Base-by-base conservation (phyloP, 345 rosid species). In the Kandelia obovata region DNA sequence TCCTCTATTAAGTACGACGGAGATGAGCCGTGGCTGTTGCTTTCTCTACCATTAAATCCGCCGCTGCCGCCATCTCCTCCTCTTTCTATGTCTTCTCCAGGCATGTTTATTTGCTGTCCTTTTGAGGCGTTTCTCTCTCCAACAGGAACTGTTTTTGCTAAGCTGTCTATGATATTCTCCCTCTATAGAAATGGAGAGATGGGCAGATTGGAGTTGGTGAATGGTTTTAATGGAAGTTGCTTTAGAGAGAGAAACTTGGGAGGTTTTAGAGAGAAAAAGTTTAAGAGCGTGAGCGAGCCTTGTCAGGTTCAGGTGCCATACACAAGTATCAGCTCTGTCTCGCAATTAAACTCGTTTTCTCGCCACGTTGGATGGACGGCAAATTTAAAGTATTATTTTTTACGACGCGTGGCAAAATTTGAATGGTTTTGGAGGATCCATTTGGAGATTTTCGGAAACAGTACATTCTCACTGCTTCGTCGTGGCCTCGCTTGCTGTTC, bases 1-100 rank as follows among this genome's bases (percentile, higher is more conserved):
- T 83, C 83, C 11, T 84, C 96, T 7, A 73, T 67, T 65, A 71
- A 19, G 23, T 77, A 70, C 15, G 82, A 23, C 4, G 85, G 79
- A 34, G 89, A 71, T 4, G 86, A 62, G 3, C 77, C 10, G 51
- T 53, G 34, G 16, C 66, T 65, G 57, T 19, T 37, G 43, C 47
- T 73, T 52, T 34, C 53, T 32, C 64, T 62, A 58, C 32, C 53
- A 68, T 68, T 75, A 60, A 13, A 66, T 61, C 37, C 75, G 58
- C 78, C 80, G 52, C 37, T 8, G 0, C 37, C 37, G 1, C 37
- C 35, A 0, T 77, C 72, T 57, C 49, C 73, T 64, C 80, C 75
- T 61, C 65, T 67, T 67, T 84, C 88, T 21, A 74, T 53, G 58
- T 84, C 84, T 26, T 69, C 74, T 27, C 70, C 61, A 1, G 65